Evolutionary conservation across 2,329 filamentous ascomycete species (phyloP), one percentile per base, ranked within the genome.

Genomic region (Aulographum hederae): DNA sequence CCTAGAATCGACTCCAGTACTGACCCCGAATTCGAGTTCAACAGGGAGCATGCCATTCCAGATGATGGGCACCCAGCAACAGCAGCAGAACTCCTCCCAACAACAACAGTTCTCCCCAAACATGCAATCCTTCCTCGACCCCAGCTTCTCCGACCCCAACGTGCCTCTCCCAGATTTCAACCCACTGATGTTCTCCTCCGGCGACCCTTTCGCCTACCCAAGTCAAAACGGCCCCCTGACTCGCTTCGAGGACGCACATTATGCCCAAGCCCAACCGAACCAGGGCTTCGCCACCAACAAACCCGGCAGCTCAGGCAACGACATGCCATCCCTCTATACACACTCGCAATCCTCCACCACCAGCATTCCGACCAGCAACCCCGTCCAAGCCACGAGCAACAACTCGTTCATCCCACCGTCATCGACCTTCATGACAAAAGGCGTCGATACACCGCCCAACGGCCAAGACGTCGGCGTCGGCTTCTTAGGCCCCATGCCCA

Each of bases 161-260:
- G 53, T 58, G 3, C 56, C 53, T 6, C 57, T 84, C 12, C 68
- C 77, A 39, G 78, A 80, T 46, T 63, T 85, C 5, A 75, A 75
- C 36, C 70, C 73, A 3, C 70, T 85, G 56, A 84, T 86, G 75
- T 86, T 86, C 44, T 74, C 78, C 1, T 76, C 77, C 0, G 66
- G 69, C 20, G 78, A 86, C 43, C 78, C 79, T 0, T 77, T 86
- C 39, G 76, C 74, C 0, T 89, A 86, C 43, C 78, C 78, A 0
- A 81, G 76, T 43, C 77, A 81, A 21, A 25, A 30, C 18, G 8
- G 13, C 6, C 8, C 8, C 34, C 18, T 19, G 18, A 26, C 23
- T 27, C 4, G 8, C 12, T 29, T 32, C 32, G 26, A 11, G 28
- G 34, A 31, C 13, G n/a, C n/a, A n/a, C n/a, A n/a, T n/a, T 16